Percentiles rank a stretch among this genome's conserved stretches.
These are phyloP conservation scores for Auricularia sp. DNA, from an alignment of 768 basidiomycete genomes.

Conservation along the genomic window DNA sequence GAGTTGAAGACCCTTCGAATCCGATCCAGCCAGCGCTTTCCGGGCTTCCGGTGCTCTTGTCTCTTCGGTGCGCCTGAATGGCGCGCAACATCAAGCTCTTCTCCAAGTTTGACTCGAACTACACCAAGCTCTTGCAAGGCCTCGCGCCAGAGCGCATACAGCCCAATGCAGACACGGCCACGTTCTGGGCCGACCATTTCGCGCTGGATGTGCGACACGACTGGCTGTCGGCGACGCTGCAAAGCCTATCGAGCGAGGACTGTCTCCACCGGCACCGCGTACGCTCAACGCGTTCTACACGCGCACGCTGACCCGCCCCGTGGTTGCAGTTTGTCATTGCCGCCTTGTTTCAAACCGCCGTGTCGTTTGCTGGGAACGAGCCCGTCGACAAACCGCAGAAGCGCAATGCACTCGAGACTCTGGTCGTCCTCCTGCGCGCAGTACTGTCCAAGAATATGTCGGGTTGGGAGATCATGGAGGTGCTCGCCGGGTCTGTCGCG, in stretches of 20 bases:
- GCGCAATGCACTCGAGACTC: conserved; percentile 39
- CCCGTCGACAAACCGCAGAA: conserved; percentile 26
- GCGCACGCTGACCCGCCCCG: not conserved
- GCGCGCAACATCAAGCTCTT: not conserved
- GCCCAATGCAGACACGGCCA: conserved; percentile 31
- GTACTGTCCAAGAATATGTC: conserved; percentile 47
- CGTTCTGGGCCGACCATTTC: conserved; percentile 46
- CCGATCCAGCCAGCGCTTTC: too few relatives aligned
- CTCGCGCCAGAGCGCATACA: conserved; percentile 32
- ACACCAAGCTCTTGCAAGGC: conserved; percentile 22
- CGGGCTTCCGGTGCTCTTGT: not conserved
- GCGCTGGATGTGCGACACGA: conserved; percentile 40
- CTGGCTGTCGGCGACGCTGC: conserved; percentile 33
- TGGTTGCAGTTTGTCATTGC: conserved; percentile 37
- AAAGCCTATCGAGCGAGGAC: conserved; percentile 34
- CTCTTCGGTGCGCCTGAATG: not conserved
- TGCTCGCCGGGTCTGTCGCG: conserved; percentile 49
- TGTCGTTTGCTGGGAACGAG: conserved; percentile 21
- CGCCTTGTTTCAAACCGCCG: conserved; percentile 37
- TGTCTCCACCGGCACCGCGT: conserved; percentile 46
- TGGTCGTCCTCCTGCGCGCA: conserved; percentile 35
- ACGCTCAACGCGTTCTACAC: conserved; percentile 1
- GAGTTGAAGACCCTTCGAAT: too few relatives aligned
- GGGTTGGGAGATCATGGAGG: conserved; percentile 67
- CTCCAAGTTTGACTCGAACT: not conserved